phyloP scores from a whole-genome alignment of 257 asterid species.

The Solanum megistacrolobum region DNA sequence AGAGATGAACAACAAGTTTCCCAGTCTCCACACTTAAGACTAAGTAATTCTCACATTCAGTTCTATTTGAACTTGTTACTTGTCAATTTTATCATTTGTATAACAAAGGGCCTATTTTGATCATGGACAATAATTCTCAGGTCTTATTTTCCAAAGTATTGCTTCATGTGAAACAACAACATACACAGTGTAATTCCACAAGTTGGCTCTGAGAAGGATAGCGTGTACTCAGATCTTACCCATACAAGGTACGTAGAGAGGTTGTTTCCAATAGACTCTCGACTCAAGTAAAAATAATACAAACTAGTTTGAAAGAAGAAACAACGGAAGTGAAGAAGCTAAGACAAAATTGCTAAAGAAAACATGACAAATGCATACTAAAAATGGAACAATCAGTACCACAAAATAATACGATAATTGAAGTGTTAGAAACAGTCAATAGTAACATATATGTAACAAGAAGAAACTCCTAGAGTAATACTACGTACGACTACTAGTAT shows the following conservation, averaged over 20 bases:
- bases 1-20: neutral
- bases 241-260: neutral
- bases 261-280: neutral
- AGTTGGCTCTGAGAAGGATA: fast-evolving
- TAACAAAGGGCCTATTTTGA: neutral
- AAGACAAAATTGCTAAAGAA: neutral
- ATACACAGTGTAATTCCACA: no score
- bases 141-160: neutral
- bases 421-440: neutral
- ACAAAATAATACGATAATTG: neutral
- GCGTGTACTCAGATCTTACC: neutral
- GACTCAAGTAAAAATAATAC: no score
- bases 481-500: neutral
- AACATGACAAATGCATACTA: neutral
- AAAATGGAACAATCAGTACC: neutral
- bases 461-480: neutral
- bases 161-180: neutral
- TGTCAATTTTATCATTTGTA: neutral
- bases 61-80: neutral
- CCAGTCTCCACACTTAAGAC: neutral
- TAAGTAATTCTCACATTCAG: neutral
- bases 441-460: no score
- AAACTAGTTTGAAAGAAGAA: neutral
- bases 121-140: neutral
- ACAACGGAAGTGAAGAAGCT: neutral